Percentiles rank a stretch among this genome's conserved stretches.
phyloP scores from a whole-genome alignment of 2,329 filamentous ascomycete genomes.

The Plenodomus tracheiphilus region DNA sequence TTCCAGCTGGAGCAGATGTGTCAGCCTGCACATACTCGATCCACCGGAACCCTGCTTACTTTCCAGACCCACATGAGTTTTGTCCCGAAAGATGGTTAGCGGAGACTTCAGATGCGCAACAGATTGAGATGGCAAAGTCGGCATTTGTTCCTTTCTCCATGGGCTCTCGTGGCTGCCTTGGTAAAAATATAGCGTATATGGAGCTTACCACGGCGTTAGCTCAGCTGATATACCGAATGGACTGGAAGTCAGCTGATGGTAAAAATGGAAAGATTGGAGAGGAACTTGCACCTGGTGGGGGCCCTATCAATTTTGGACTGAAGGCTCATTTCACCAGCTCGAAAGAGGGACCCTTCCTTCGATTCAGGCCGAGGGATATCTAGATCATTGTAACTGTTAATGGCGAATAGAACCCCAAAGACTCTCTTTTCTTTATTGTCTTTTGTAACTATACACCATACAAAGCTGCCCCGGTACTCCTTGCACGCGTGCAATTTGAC shows the following conservation, averaged over 20 bases:
- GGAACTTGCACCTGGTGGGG: background rate
- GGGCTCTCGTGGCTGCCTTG: slow-evolving; percentile 3
- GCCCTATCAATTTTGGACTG: background rate
- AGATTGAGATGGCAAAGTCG: background rate
- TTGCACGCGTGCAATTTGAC: too few species aligned
- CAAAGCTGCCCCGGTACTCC: too few species aligned
- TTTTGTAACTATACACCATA: too few species aligned
- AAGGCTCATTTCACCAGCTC: slow-evolving; percentile 2
- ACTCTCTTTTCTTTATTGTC: too few species aligned
- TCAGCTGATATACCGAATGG: slow-evolving; percentile 2
- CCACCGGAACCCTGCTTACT: background rate
- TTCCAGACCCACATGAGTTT: slow-evolving; percentile 3
- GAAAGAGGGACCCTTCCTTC: slow-evolving; percentile 2
- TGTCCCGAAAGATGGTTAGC: slow-evolving; percentile 6
- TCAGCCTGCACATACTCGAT: background rate
- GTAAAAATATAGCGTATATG: slow-evolving; percentile 7
- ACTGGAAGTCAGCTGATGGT: slow-evolving; percentile 2
- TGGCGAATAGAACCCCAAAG: too few species aligned
- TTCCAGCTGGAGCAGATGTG: slow-evolving; percentile 1
- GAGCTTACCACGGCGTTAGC: slow-evolving; percentile 2
- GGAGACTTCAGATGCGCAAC: background rate
- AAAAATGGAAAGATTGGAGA: background rate
- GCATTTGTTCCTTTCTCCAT: slow-evolving; percentile 7
- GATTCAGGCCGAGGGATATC: background rate
- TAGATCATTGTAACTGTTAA: too few species aligned